Evolutionary conservation across 345 rosid genomes (phyloP).

Genomic region (Mangifera indica): DNA sequence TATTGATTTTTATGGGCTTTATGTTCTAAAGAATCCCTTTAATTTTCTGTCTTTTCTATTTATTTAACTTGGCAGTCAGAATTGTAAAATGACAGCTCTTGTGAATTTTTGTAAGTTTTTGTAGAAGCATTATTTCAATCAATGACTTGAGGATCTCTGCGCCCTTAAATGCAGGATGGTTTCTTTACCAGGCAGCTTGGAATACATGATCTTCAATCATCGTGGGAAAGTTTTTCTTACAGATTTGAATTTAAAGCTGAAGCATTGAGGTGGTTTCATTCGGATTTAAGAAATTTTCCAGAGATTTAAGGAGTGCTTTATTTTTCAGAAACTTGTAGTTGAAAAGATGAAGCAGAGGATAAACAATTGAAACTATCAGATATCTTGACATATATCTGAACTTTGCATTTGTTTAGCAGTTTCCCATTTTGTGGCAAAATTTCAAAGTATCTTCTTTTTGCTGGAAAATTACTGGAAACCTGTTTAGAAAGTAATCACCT

Average conservation of each 20-base stretch:
- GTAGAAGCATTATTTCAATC: neutral
- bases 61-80: neutral
- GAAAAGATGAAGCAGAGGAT: neutral
- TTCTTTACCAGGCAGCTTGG: conserved; percentile 74
- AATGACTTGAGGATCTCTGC: conserved; percentile 9
- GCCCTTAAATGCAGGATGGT: conserved; percentile 61
- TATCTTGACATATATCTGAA: neutral
- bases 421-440: neutral
- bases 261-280: conserved; percentile 29
- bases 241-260: conserved; percentile 50
- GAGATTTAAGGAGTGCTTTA: neutral
- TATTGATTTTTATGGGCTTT: no score
- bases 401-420: neutral
- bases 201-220: conserved; percentile 89
- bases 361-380: neutral
- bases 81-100: neutral
- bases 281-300: conserved; percentile 5
- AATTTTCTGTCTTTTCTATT: neutral
- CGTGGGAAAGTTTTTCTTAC: conserved; percentile 57
- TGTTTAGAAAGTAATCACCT: neutral
- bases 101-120: neutral
- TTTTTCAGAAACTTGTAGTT: neutral
- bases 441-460: neutral
- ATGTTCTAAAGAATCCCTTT: no score
- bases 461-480: neutral